Conservation (phyloP, 202 grass and related monocot genomes). For the Carex arenaria region DNA sequence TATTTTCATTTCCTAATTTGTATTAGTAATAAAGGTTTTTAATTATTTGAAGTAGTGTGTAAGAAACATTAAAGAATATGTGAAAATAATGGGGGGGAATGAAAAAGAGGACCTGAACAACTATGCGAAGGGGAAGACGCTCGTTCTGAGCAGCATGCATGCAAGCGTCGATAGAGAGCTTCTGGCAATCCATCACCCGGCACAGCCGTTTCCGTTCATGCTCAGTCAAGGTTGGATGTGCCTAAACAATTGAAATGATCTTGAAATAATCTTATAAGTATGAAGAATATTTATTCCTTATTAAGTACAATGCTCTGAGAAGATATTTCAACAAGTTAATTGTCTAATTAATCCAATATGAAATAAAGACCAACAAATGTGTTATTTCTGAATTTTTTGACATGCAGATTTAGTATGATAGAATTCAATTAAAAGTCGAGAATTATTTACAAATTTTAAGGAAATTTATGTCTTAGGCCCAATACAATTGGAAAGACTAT, state of each 20-base stretch:
- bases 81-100: background rate
- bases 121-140: conserved; percentile 83
- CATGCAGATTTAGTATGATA: no score
- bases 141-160: conserved; percentile 99
- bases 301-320: background rate
- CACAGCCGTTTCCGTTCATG: conserved; percentile 80
- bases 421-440: background rate
- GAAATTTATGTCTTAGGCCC: no score
- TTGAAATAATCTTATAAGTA: background rate
- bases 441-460: background rate
- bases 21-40: background rate
- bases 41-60: background rate
- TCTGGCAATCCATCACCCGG: conserved; percentile 97
- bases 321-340: no score
- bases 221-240: conserved; percentile 76
- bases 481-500: no score
- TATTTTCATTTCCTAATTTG: background rate
- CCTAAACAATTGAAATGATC: conserved; percentile 22
- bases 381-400: background rate
- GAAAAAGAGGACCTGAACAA: conserved; percentile 71
- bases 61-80: background rate
- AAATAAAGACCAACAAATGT: background rate
- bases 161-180: conserved; percentile 93
- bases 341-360: background rate
- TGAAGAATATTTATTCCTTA: background rate